Conservation (phyloP, 176 grass and related monocot genomes). For the Paspalum vaginatum region DNA sequence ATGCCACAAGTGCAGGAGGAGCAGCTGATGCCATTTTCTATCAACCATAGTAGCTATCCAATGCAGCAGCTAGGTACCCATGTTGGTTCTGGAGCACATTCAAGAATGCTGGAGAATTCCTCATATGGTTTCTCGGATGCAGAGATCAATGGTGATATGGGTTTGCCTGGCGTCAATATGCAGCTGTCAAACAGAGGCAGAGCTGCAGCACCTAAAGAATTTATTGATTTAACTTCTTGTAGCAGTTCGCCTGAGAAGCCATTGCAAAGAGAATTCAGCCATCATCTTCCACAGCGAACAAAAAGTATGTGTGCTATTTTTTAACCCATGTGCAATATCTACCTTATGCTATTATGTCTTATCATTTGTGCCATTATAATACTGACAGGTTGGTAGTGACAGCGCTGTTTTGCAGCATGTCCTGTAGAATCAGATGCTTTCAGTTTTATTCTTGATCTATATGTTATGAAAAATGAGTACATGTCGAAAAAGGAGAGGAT, state of each 20-base stretch:
- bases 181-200: conserved; percentile 52
- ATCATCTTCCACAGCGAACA: conserved; percentile 54
- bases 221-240: conserved; percentile 46
- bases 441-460: conserved; percentile 1
- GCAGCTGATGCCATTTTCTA: conserved; percentile 51
- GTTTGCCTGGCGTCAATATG: conserved; percentile 46
- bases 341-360: conserved; percentile 14
- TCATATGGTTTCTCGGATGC: conserved; percentile 47
- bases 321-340: conserved; percentile 5
- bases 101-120: conserved; percentile 52
- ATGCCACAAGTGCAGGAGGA: conserved; percentile 35
- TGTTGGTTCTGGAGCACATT: conserved; percentile 53
- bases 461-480: conserved; percentile 10
- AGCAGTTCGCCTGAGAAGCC: conserved; percentile 44
- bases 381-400: conserved; percentile 10
- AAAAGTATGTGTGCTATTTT: conserved; percentile 57
- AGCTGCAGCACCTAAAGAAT: conserved; percentile 45
- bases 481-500: conserved; percentile 12
- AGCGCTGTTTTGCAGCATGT: conserved; percentile 29
- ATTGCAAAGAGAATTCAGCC: conserved; percentile 50
- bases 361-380: conserved; percentile 10
- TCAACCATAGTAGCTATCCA: conserved; percentile 48
- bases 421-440: conserved; percentile 11
- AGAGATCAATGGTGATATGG: conserved; percentile 56
- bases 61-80: conserved; percentile 36